Base-by-base conservation (phyloP, 1,284 basidiomycete species). In the Naganishia albida region DNA sequence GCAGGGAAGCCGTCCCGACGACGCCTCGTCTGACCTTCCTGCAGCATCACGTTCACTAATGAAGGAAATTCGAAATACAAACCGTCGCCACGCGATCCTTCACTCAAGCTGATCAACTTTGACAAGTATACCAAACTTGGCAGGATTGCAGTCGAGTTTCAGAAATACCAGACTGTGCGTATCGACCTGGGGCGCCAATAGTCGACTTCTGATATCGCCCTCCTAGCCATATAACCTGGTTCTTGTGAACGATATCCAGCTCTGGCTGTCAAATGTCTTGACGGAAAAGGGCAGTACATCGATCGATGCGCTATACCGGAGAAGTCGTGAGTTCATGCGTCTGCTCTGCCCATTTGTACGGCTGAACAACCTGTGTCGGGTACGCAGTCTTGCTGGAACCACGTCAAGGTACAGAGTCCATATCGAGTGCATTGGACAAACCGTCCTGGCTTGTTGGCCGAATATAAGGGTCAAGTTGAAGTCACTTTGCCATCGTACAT, bases 111-210 rank as follows among this genome's bases (percentile, higher is more conserved):
- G 54, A 84, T 98, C 76, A 99, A 99, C 79, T 94, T 96, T 77
- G 95, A 94, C 81, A 95, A 91, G 80, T 96, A 89, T 72, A 87
- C 90, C 75, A 93, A 93, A 77, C 84, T 97, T 64, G 90, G 90
- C 23, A 84, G 88, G 70, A 94, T 95, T 70, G 85, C 94, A 34
- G 86, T 89, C 81, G 93, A 95, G 72, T 91, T 98, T 84, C 90
- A 92, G 78, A 87, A 92, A 43, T 98, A 95, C 82, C 95, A 99
- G 71, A 70, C 72, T 75, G 85, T 87, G 52, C 69, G 71, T 44
- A 1, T 30, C 4, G 4, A 34, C 34, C 6, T 10, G 20, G 4
- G 7, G 20, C 34, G 20, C 18, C 16, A 30, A 39, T 8, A 4
- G 2, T 7, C 25, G 42, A 20, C 26, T 49, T 10, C 6, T 46